phyloP scores from a whole-genome alignment of 805 yeast genomes.

The Blastobotrys parvus region DNA sequence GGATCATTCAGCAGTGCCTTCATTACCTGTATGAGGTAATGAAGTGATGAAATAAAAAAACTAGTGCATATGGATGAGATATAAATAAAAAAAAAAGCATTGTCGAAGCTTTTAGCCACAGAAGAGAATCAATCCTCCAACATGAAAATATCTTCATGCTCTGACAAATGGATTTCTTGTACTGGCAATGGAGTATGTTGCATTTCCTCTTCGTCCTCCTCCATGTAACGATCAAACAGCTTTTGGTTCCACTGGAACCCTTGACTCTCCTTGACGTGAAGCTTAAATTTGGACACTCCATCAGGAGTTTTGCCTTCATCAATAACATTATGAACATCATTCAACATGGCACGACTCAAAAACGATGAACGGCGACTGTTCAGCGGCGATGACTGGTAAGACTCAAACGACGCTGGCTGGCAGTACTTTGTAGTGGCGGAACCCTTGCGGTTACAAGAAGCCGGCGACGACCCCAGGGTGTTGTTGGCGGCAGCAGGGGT shows the following conservation, averaged over 20 bases:
- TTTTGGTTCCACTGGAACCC: constrained; percentile 27
- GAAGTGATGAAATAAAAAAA: too few species aligned
- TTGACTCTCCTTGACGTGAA: constrained; percentile 21
- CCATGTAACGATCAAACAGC: constrained; percentile 15
- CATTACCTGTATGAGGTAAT: too few species aligned
- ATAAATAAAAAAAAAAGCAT: background rate
- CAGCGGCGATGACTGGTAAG: too few species aligned
- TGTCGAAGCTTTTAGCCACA: background rate
- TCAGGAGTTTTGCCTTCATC: constrained; percentile 18
- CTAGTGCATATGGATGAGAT: too few species aligned
- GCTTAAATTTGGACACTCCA: constrained; percentile 17
- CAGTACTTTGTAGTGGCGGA: too few species aligned
- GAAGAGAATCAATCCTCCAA: background rate
- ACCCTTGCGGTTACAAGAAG: too few species aligned
- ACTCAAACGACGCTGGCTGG: too few species aligned
- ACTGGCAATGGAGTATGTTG: constrained; percentile 6
- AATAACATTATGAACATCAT: constrained; percentile 19
- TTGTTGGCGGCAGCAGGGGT: too few species aligned
- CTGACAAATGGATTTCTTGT: constrained; percentile 16
- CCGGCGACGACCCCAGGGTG: too few species aligned
- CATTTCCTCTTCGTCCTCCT: constrained; percentile 7
- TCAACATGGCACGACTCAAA: constrained; percentile 20
- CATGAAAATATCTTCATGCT: constrained; percentile 16
- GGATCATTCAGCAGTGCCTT: too few species aligned
- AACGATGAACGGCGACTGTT: constrained; percentile 19